Percentiles rank a stretch among this genome's conserved stretches.
These are phyloP conservation scores for Pinus tabuliformis DNA, from an alignment of 75 land plant genomes.

Conservation along the genomic window DNA sequence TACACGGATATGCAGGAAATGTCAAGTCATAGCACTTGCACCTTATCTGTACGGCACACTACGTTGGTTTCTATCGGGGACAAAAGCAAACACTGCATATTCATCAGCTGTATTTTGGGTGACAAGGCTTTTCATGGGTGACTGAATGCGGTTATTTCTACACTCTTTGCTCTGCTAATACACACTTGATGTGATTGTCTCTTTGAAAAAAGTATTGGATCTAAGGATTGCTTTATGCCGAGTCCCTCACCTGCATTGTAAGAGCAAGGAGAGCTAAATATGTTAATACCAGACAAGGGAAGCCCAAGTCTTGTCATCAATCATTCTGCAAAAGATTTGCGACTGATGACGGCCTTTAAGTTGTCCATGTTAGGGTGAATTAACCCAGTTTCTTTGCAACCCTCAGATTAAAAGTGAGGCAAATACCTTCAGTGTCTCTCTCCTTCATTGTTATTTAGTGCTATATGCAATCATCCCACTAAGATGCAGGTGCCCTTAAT, in stretches of 20 bases:
- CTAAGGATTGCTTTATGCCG: not conserved
- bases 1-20: not conserved
- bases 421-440: not conserved
- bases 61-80: not conserved
- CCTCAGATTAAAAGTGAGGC: not conserved
- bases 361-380: not conserved
- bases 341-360: not conserved
- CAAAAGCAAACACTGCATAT: not conserved
- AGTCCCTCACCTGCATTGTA: not conserved
- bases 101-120: not conserved
- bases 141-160: not conserved
- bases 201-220: not conserved
- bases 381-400: not conserved
- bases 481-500: not conserved
- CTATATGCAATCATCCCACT: not conserved
- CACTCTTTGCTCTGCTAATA: not conserved
- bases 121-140: not conserved
- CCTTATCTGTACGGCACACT: not conserved
- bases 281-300: not conserved
- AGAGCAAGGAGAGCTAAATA: not conserved
- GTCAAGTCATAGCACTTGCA: not conserved
- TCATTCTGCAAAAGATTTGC: not conserved
- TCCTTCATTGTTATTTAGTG: not conserved
- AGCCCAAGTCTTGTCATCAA: not conserved
- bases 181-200: too few relatives aligned